Percentiles rank a stretch among this genome's conserved stretches.
phyloP scores from a whole-genome alignment of 345 rosid species.

The Pelargonium nanum region DNA sequence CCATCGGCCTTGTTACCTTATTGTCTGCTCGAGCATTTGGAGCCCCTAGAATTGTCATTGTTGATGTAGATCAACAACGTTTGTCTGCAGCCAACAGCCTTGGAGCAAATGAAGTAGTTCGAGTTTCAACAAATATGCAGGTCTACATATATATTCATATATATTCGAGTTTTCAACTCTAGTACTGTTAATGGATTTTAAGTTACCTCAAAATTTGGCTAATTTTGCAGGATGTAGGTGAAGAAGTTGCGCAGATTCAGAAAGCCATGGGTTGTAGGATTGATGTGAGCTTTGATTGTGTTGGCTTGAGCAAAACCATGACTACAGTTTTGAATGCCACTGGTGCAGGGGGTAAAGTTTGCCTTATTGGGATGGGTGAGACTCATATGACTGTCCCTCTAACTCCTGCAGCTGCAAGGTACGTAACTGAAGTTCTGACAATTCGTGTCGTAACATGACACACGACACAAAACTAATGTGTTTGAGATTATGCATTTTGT shows the following conservation, averaged over 20 bases:
- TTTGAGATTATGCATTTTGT: not conserved
- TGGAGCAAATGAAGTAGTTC: conserved; percentile 53
- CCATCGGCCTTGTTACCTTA: conserved; percentile 85
- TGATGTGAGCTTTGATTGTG: conserved; percentile 82
- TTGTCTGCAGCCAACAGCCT: conserved; percentile 64
- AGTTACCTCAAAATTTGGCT: not conserved
- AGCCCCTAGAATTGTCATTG: conserved; percentile 63
- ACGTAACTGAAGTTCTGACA: not conserved
- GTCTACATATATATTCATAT: too few species aligned
- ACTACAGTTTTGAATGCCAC: conserved; percentile 66
- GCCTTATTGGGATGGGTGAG: conserved; percentile 78
- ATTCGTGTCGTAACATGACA: too few species aligned
- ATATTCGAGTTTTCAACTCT: too few species aligned
- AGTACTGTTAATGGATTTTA: too few species aligned
- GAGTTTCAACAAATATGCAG: conserved; percentile 55
- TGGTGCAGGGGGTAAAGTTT: conserved; percentile 76
- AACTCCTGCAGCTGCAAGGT: conserved; percentile 87
- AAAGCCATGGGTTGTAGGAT: conserved; percentile 50
- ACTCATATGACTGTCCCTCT: conserved; percentile 71
- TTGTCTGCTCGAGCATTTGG: conserved; percentile 87
- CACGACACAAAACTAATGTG: not conserved
- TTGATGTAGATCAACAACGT: conserved; percentile 62
- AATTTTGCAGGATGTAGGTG: conserved; percentile 40
- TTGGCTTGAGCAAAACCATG: conserved; percentile 82
- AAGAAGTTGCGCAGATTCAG: conserved; percentile 51